A percentile compares a stretch with the other conserved stretches of the same genome.
These are phyloP conservation scores for Cordyceps militaris DNA, from an alignment of 2,329 filamentous ascomycete species.

Conservation along the genomic window DNA sequence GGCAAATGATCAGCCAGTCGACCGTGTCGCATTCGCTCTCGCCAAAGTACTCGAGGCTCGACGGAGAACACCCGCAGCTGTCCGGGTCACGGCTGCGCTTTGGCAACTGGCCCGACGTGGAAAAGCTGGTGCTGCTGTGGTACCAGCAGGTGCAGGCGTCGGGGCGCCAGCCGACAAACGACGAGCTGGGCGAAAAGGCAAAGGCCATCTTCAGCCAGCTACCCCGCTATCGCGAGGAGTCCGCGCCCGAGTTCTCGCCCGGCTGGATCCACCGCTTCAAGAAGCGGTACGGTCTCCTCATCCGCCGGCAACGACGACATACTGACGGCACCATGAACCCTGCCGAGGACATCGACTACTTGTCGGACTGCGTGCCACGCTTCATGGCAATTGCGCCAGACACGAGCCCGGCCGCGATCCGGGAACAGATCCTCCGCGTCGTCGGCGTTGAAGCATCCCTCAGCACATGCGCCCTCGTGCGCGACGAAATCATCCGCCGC, in stretches of 20 bases:
- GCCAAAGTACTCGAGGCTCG: conserved; percentile 54
- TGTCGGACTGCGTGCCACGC: conserved; percentile 52
- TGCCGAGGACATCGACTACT: conserved; percentile 51
- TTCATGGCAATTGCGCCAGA: conserved; percentile 52
- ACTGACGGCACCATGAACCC: conserved; percentile 40
- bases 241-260: conserved; percentile 54
- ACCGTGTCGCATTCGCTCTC: conserved; percentile 57
- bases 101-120: conserved; percentile 58
- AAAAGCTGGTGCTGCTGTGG: conserved; percentile 50
- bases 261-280: conserved; percentile 61
- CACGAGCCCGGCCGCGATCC: conserved; percentile 52
- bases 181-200: conserved; percentile 56
- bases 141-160: conserved; percentile 44
- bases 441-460: conserved; percentile 49
- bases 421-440: conserved; percentile 48
- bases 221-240: conserved; percentile 53
- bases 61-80: conserved; percentile 51
- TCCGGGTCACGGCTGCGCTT: conserved; percentile 56
- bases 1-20: conserved; percentile 55
- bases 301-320: conserved; percentile 48
- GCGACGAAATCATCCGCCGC: conserved; percentile 48
- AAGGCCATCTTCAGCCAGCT: conserved; percentile 52
- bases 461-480: conserved; percentile 48
- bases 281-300: conserved; percentile 53
- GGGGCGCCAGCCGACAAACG: conserved; percentile 54